Conservation (phyloP, 2,329 filamentous ascomycete genomes). For the Cordyceps cicadae region DNA sequence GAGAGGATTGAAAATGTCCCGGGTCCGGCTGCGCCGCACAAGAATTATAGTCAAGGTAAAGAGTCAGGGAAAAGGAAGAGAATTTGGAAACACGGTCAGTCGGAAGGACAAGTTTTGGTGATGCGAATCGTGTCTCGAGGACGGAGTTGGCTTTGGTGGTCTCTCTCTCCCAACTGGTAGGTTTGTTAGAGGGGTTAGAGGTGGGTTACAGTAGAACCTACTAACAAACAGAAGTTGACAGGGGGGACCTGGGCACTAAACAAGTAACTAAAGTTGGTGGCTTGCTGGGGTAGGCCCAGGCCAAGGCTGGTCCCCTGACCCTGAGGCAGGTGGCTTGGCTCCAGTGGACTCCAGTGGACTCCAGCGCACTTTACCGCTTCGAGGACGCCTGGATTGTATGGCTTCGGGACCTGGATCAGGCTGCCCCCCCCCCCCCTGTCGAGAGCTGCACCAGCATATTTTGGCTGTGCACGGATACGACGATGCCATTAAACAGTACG, state of each 20-base stretch:
- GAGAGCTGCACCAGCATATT: slow-evolving; percentile 1
- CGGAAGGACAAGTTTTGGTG: slow-evolving; percentile 15
- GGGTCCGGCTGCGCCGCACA: not conserved
- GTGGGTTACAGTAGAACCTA: no score
- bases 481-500: not conserved
- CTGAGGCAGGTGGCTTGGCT: not conserved
- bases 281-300: not conserved
- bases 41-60: not conserved
- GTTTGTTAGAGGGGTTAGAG: no score
- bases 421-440: not conserved
- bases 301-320: slow-evolving; percentile 12
- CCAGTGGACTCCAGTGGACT: not conserved
- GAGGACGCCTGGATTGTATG: no score
- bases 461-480: slow-evolving; percentile 2
- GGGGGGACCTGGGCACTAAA: slow-evolving; percentile 3
- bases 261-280: not conserved
- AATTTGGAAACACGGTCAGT: slow-evolving; percentile 8
- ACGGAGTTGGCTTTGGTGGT: slow-evolving; percentile 14
- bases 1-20: not conserved
- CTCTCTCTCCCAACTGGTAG: not conserved
- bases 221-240: no score
- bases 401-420: not conserved
- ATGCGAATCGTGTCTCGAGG: slow-evolving; percentile 26
- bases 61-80: not conserved
- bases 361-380: not conserved